Evolutionary conservation across 805 yeast genomes (phyloP), one percentile per base, ranked within the genome.

Genomic region (Yamadazyma sp.): DNA sequence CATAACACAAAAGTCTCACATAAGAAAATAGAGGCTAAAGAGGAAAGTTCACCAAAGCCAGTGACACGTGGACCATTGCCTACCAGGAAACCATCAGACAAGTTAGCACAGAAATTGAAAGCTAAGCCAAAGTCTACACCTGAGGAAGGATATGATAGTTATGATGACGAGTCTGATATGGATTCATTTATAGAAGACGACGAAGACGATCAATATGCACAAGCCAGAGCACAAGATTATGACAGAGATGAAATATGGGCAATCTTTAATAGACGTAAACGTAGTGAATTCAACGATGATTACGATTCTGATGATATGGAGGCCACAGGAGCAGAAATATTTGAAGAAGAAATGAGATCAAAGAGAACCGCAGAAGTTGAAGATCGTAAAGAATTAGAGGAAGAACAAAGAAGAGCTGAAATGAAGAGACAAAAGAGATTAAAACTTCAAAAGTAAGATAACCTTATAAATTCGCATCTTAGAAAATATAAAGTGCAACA

Each of bases 231-330:
- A 5, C 7, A 5, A 9, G 87, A 79, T 3, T 85, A 84, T 45
- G 85, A 86, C 48, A 64, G 91, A 28, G 88, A 84, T 44, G 96
- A 88, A 56, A 89, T 91, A 30, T 87, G 96, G 96, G 76, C 80
- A 13, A 73, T 91, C 58, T 84, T 89, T 57, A 81, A 78, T 51
- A 70, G 75, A 39, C 86, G 88, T 3, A 70, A 70, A 39, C 67
- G 71, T 36, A 65, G 86, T 29, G 58, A 68, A 27, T 70, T 66
- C 42, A 54, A 60, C 23, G 71, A 74, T 40, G 57, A 51, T 26
- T 55, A 56, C 35, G 62, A 62, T 6, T 75, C 73, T 21, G 80
- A 73, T 39, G 87, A 86, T 50, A 91, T 93, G 97, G 98, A 91
- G 54, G 96, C 96, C 3, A 82, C 93, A 1, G 97, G 96, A 18